These are phyloP conservation scores for Bullera alba DNA, from an alignment of 768 basidiomycete species.

Conservation along the genomic window DNA sequence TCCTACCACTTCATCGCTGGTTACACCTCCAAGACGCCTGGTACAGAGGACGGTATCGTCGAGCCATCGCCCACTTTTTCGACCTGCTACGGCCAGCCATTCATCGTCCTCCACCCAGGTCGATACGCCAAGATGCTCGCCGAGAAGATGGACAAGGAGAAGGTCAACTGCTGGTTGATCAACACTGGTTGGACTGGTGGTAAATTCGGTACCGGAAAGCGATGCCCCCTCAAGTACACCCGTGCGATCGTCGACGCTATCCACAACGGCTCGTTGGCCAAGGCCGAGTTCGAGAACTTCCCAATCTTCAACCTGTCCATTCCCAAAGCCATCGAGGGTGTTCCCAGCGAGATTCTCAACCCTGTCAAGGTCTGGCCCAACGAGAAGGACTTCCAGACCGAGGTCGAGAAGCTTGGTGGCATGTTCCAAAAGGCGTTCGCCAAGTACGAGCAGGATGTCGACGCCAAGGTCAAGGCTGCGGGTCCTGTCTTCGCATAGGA, in stretches of 20 bases:
- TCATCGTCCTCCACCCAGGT: slow-evolving; percentile 93
- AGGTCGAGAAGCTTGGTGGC: slow-evolving; percentile 75
- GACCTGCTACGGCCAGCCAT: slow-evolving; percentile 98
- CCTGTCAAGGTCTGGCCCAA: slow-evolving; percentile 79
- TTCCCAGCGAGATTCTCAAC: slow-evolving; percentile 85
- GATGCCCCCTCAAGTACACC: slow-evolving; percentile 93
- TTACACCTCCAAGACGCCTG: slow-evolving; percentile 90
- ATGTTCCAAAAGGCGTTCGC: slow-evolving; percentile 96
- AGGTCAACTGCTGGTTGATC: slow-evolving; percentile 94
- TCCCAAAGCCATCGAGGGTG: slow-evolving; percentile 73
- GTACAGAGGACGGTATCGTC: slow-evolving; percentile 93
- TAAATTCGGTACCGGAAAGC: slow-evolving; percentile 84
- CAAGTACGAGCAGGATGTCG: slow-evolving; percentile 80
- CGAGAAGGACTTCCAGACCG: slow-evolving; percentile 80
- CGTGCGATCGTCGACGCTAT: slow-evolving; percentile 95
- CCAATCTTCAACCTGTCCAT: slow-evolving; percentile 72
- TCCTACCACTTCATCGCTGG: slow-evolving; percentile 97
- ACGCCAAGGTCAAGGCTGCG: slow-evolving; percentile 68
- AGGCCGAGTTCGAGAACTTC: slow-evolving; percentile 79
- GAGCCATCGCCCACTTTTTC: slow-evolving; percentile 99
- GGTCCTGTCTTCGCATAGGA: slow-evolving; percentile 54
- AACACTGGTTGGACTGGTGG: slow-evolving; percentile 88
- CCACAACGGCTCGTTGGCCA: slow-evolving; percentile 82
- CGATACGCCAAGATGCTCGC: slow-evolving; percentile 97
- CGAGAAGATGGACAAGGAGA: slow-evolving; percentile 78